Evolutionary conservation across 1,284 basidiomycete genomes (phyloP), one percentile per base, ranked within the genome.

Genomic region (Blastosporella zonata): DNA sequence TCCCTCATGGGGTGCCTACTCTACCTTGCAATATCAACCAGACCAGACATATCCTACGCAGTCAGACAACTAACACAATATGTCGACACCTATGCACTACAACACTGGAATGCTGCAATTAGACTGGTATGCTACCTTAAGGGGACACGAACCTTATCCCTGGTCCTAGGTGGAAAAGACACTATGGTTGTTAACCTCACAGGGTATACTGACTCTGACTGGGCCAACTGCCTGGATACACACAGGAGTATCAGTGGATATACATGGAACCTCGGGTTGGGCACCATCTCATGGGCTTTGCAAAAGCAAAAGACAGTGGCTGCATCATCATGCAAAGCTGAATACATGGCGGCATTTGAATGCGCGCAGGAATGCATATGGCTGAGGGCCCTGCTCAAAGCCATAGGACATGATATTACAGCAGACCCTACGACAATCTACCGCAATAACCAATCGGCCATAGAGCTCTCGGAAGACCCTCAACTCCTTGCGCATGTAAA

Each of bases 291-390:
- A 5, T 43, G 41, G 41, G 41, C 41, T 13, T 6, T 33, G 18
- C n/a, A 18, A 18, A 43, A 43, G 18, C 43, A 45, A 21, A 2
- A 25, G 13, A 44, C 43, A 1, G 17, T 44, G 1, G 34, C 34
- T 1, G 43, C 35, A 7, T 45, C 27, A 0, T 45, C 35, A 20
- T 45, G 43, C 9, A 3, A 45, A 6, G 43, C 27, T 0, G 27
- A 45, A n/a, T 45, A 45, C 7, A 38, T 45, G 23, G 43, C 35
- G 4, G 35, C 34, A 4, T 43, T 43, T 9, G 28, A 43, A 21
- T 15, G 28, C 5, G 20, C 41, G 20, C 28, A 43, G 28, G 43
- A 45, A n/a, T 36, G 34, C 6, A 45, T 45, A 5, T 45, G 35
- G 43, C 35, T 45, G 3, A 2, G 35, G 8, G 27, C 43, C 1